Evolutionary conservation across 257 asterid genomes (phyloP), one percentile per base, ranked within the genome.

Genomic region (Capsicum rhomboideum): DNA sequence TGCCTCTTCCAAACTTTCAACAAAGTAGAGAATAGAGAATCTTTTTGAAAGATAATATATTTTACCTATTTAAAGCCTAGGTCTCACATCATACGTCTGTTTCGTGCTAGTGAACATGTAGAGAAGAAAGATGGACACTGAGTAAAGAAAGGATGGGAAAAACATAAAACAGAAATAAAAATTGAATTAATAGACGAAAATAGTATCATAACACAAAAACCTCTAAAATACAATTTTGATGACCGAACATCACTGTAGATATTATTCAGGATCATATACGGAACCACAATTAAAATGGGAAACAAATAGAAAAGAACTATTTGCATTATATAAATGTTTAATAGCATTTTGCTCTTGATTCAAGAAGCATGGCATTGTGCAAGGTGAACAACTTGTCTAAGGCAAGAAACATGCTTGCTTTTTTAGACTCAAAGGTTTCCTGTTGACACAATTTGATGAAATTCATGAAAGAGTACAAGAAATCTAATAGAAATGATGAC

Each of bases 341-440:
- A n/a, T n/a, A 16, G 96, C 89, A 68, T 92, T 90, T 87, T 55
- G 90, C 84, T 77, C 97, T 87, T 37, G 98, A 92, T 85, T 94
- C 98, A 21, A 93, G 90, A 61, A 93, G 82, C 90, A 96, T 91
- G 21, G 97, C 92, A 13, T 90, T 92, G 89, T 94, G 98, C 86
- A 96, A 82, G 28, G 91, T 92, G 21, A 96, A 94, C 49, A 96
- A 91, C 88, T 94, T 94, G 86, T 96, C 96, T 79, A 96, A 83
- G 74, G 98, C 93, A 21, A 86, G 82, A 21, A 96, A 96, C 96
- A 94, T 94, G 89, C 88, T 91, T 68, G 94, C 90, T 89, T 96
- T 98, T 86, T 93, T 96, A 10, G 93, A 87, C 82, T 94, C 99
- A 82, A 96, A 94, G 34, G 89, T 93, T 92, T 96, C 97, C 97